These are phyloP conservation scores for Podospora comata DNA, from an alignment of 495 filamentous ascomycete genomes.

Conservation along the genomic window DNA sequence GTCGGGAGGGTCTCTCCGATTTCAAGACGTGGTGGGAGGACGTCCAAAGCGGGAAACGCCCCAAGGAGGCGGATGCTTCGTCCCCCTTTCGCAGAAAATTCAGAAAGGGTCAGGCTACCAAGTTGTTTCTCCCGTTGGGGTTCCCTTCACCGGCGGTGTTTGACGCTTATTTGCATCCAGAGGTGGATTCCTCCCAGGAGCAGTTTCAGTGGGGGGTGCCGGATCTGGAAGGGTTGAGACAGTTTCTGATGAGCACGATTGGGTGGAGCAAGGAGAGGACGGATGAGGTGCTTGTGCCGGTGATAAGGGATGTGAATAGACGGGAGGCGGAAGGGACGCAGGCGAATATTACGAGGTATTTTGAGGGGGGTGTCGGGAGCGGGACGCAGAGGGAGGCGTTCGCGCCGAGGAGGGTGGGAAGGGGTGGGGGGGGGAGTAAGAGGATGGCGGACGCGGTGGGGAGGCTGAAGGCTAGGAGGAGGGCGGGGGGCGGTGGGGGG, in stretches of 20 bases:
- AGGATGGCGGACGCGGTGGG: conserved; percentile 80
- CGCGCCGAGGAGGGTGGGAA: conserved; percentile 66
- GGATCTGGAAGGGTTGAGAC: conserved; percentile 79
- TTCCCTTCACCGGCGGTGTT: conserved; percentile 72
- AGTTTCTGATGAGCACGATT: conserved; percentile 87
- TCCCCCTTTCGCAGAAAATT: conserved; percentile 80
- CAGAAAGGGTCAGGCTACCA: conserved; percentile 64
- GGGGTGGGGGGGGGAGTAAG: conserved; percentile 59
- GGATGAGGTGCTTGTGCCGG: conserved; percentile 90
- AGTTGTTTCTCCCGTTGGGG: conserved; percentile 74
- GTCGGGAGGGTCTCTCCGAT: conserved; percentile 48
- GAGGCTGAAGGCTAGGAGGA: conserved; percentile 52
- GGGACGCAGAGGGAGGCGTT: conserved; percentile 57
- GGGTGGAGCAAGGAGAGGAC: conserved; percentile 89
- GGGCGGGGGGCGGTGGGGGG: conserved; percentile 16
- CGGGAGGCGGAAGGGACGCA: conserved; percentile 86
- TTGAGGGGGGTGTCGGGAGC: conserved; percentile 47
- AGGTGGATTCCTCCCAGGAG: conserved; percentile 74
- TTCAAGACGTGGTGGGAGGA: conserved; percentile 87
- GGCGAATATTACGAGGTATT: conserved; percentile 90
- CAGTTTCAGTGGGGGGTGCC: conserved; percentile 93
- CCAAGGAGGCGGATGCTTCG: conserved; percentile 51
- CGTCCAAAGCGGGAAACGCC: conserved; percentile 58
- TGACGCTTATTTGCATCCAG: conserved; percentile 78
- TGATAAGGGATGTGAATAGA: conserved; percentile 90